Evolutionary conservation across 306 rosid genomes (phyloP), one percentile per base, ranked within the genome.

Genomic region (Glycine soja): DNA sequence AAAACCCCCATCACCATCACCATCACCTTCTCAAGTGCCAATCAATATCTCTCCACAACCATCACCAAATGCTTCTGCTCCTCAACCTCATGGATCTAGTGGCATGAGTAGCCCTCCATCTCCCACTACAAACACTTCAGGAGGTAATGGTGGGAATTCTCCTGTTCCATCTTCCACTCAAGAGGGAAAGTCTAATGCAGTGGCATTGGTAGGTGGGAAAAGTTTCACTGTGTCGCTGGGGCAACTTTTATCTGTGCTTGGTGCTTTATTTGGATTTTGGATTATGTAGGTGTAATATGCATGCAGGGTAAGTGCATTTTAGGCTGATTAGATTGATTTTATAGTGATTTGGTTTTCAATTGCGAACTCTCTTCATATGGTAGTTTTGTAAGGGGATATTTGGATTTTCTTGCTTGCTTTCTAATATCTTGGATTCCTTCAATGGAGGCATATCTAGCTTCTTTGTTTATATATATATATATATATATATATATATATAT

Each of bases 231-330:
- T 53, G 32, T 54, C 69, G 2, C 0, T 71, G 32, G 42, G 52
- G 46, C 5, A 0, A 30, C 30, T 77, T 70, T 54, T 65, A 3
- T 24, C 54, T 65, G 5, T 73, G 78, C 10, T 81, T 51, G 86
- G 9, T 50, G 45, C 42, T 59, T 51, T 78, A 7, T 34, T 86
- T 18, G 89, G 69, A 47, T 75, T 82, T 62, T 82, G 72, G 79
- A 8, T 79, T 10, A 46, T 86, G 38, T 70, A 86, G 18, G 6
- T 38, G 9, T 4, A 15, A n/a, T 4, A 62, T 77, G 80, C 16
- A 36, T 40, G 52, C 72, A 69, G 19, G 32, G 13, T 38, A 65
- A 13, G 8, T 61, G 64, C 36, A 3, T 36, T 79, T 73, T 79
- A 61, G 61, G 6, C 5, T 46, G 46, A 12, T 72, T 76, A 56